Evolutionary conservation across 352 stramenopile genomes (phyloP).

Genomic region (Peronosclerospora sorghi): DNA sequence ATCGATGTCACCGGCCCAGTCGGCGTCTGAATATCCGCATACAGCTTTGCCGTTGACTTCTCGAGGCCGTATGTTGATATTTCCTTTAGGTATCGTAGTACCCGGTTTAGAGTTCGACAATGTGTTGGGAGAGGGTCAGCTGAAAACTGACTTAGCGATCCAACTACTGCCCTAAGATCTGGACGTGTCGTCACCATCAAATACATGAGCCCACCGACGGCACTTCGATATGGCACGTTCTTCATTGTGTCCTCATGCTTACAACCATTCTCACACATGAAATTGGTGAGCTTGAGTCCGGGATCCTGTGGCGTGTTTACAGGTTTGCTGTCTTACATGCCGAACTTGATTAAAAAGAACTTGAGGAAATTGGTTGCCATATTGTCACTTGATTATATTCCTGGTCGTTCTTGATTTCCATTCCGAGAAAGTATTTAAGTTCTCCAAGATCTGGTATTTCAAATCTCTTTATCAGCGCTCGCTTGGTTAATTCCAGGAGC

Average conservation of each 20-base stretch:
- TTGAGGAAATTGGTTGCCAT: neutral
- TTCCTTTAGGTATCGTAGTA: neutral
- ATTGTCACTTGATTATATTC: slow-evolving; percentile 1
- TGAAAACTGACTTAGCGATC: neutral
- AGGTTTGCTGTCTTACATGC: neutral
- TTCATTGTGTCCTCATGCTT: neutral
- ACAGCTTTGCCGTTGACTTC: neutral
- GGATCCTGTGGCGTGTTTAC: neutral
- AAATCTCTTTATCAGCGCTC: too few relatives aligned
- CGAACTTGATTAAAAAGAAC: neutral
- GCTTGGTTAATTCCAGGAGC: too few relatives aligned
- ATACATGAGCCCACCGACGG: neutral
- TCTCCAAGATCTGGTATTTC: too few relatives aligned
- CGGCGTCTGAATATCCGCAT: neutral
- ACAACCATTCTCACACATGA: neutral
- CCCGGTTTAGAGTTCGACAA: neutral
- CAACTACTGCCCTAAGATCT: neutral
- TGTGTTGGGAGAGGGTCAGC: neutral
- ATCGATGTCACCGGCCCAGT: neutral
- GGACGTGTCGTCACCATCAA: neutral
- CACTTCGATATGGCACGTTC: too few relatives aligned
- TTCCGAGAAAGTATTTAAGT: neutral
- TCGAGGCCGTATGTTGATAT: neutral
- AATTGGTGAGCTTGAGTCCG: neutral
- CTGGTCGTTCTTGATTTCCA: neutral